These are phyloP conservation scores for Spencermartinsiella ligniputridi DNA, from an alignment of 1,139 yeast species.

Conservation along the genomic window DNA sequence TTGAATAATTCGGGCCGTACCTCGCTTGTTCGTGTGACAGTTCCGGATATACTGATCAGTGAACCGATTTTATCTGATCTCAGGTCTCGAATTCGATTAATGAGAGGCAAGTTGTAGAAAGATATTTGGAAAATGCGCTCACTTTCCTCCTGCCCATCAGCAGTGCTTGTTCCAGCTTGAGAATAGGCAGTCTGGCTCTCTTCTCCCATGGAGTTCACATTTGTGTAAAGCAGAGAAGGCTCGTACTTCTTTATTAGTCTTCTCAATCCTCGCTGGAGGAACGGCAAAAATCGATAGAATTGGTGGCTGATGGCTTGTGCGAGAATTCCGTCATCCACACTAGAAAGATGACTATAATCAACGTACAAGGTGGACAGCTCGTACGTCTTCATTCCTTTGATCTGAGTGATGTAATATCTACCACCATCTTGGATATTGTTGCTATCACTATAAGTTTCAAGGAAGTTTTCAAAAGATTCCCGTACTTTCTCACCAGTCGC, in stretches of 20 bases:
- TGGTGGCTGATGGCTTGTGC: slow-evolving; percentile 89
- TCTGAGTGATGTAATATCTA: slow-evolving; percentile 68
- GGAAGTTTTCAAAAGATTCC: slow-evolving; percentile 81
- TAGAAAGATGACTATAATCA: slow-evolving; percentile 74
- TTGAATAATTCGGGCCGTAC: slow-evolving; percentile 91
- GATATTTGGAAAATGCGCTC: slow-evolving; percentile 87
- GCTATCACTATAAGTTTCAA: slow-evolving; percentile 56
- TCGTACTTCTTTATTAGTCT: slow-evolving; percentile 69
- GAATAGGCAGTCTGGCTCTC: slow-evolving; percentile 21
- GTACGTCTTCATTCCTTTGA: slow-evolving; percentile 72
- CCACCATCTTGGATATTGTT: slow-evolving; percentile 39
- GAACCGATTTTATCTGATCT: slow-evolving; percentile 87
- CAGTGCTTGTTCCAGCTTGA: slow-evolving; percentile 25
- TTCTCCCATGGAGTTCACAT: slow-evolving; percentile 15
- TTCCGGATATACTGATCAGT: slow-evolving; percentile 82
- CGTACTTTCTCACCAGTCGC: slow-evolving; percentile 91
- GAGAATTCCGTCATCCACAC: slow-evolving; percentile 78
- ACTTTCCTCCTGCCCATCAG: slow-evolving; percentile 38
- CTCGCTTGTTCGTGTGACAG: slow-evolving; percentile 95
- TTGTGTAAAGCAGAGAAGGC: slow-evolving; percentile 60
- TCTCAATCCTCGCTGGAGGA: slow-evolving; percentile 68
- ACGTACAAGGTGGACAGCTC: slow-evolving; percentile 78
- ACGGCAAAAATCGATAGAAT: slow-evolving; percentile 89
- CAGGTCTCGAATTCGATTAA: slow-evolving; percentile 83
- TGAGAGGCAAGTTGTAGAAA: slow-evolving; percentile 78